Percentiles rank a stretch among this genome's conserved stretches.
Conservation (phyloP, 495 filamentous ascomycete genomes). For the Lophium mytilinum region DNA sequence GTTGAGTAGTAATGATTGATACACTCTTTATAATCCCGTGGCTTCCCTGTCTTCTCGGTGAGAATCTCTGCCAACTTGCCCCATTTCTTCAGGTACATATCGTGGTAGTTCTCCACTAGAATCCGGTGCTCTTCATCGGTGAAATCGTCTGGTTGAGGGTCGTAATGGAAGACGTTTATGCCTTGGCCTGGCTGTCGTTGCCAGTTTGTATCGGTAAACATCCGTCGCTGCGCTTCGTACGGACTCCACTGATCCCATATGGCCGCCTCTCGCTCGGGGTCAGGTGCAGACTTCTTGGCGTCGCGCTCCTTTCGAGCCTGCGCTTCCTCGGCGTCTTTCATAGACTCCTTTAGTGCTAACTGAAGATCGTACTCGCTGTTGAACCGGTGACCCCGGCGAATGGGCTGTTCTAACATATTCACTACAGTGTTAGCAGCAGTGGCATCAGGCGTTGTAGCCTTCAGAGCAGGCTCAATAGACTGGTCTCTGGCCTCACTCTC, state of each 20-base stretch:
- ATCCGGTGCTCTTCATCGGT: conserved; percentile 64
- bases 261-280: conserved; percentile 73
- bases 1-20: conserved; percentile 95
- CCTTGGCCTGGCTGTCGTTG: conserved; percentile 57
- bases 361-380: conserved; percentile 72
- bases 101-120: conserved; percentile 73
- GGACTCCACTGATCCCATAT: conserved; percentile 66
- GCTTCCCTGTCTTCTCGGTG: conserved; percentile 31
- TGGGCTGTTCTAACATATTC: conserved; percentile 34
- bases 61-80: conserved; percentile 74
- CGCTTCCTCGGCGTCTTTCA: conserved; percentile 63
- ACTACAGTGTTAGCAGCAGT: conserved; percentile 13
- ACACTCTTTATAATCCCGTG: conserved; percentile 72
- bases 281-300: conserved; percentile 57
- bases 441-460: conserved; percentile 34
- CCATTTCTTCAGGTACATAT: conserved; percentile 74
- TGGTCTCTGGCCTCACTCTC: conserved; percentile 42
- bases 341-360: conserved; percentile 65
- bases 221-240: conserved; percentile 23
- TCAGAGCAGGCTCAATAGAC: conserved; percentile 35
- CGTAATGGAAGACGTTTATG: conserved; percentile 61
- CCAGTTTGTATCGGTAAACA: conserved; percentile 67
- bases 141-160: conserved; percentile 76
- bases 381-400: conserved; percentile 52
- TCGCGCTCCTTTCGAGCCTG: conserved; percentile 60